A percentile compares a stretch with the other conserved stretches of the same genome.
These are phyloP conservation scores for Lactarius evosmus DNA, from an alignment of 768 basidiomycete genomes.

Conservation along the genomic window DNA sequence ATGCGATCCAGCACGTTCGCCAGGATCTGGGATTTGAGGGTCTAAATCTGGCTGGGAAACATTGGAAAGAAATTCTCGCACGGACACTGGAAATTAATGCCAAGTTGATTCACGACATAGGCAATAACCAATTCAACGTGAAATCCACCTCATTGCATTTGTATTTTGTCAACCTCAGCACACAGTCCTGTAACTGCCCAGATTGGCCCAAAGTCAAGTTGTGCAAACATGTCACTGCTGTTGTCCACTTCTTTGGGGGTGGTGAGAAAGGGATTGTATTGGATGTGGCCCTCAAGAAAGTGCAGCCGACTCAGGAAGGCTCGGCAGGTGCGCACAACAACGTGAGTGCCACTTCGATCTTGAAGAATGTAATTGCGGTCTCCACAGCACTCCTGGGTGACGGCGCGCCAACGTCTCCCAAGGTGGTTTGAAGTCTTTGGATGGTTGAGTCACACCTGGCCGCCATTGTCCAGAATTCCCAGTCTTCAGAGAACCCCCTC, in stretches of 20 bases:
- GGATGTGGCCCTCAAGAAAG: neutral
- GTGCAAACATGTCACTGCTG: conserved; percentile 7
- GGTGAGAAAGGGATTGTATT: neutral
- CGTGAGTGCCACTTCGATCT: neutral
- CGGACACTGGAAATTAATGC: neutral
- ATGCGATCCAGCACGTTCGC: neutral
- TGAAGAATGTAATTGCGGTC: neutral
- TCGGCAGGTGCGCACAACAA: too few species aligned
- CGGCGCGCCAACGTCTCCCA: neutral
- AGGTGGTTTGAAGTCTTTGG: neutral
- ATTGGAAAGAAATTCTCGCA: neutral
- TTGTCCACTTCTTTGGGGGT: neutral
- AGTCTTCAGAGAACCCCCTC: neutral
- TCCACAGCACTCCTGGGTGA: neutral
- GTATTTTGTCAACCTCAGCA: neutral
- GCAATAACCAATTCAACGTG: neutral
- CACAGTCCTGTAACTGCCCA: neutral
- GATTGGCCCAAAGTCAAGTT: neutral
- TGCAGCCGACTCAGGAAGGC: neutral
- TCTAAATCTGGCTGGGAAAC: neutral
- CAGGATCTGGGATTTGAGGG: conserved; percentile 5
- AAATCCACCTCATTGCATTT: neutral
- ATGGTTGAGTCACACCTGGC: neutral
- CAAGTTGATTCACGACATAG: neutral
- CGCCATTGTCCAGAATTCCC: neutral